These are phyloP conservation scores for Pascua sp. DNA, from an alignment of 1,284 basidiomycete species.

Conservation along the genomic window DNA sequence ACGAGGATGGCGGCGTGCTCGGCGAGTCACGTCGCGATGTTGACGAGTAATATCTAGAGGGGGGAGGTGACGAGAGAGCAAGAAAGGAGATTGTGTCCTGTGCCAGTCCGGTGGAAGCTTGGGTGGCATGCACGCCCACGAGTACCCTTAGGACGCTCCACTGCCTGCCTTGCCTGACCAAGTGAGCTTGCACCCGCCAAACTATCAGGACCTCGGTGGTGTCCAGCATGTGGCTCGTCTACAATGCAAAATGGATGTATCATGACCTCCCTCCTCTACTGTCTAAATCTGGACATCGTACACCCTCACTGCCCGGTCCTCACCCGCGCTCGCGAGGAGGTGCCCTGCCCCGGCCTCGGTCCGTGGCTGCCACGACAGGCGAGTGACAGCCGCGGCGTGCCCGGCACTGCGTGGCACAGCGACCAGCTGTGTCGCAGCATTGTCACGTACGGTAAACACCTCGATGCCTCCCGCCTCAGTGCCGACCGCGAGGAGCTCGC, in stretches of 20 bases:
- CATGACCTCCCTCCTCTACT: not conserved
- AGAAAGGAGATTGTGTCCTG: too few relatives aligned
- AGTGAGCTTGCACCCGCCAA: too few relatives aligned
- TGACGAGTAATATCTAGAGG: too few relatives aligned
- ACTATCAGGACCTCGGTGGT: too few relatives aligned
- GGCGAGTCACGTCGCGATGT: too few relatives aligned
- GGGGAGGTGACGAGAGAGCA: too few relatives aligned
- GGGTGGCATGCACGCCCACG: too few relatives aligned
- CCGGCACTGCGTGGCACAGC: constrained; percentile 24
- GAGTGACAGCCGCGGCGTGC: constrained; percentile 47
- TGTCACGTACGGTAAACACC: constrained; percentile 25
- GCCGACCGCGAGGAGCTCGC: constrained; percentile 46
- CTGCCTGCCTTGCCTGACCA: too few relatives aligned
- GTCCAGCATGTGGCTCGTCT: not conserved
- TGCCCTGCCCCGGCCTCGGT: not conserved
- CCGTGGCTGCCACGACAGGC: constrained; percentile 40
- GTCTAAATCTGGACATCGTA: constrained; percentile 22
- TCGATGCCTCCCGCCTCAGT: constrained; percentile 46
- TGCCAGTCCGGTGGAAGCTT: too few relatives aligned
- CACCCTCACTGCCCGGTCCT: constrained; percentile 50
- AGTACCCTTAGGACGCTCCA: too few relatives aligned
- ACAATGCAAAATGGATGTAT: not conserved
- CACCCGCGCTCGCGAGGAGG: constrained; percentile 48
- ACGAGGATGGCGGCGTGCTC: too few relatives aligned
- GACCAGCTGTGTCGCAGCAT: constrained; percentile 9